A percentile compares a stretch with the other conserved stretches of the same genome.
phyloP scores from a whole-genome alignment of 495 filamentous ascomycete genomes.

The Xylaria castorea region DNA sequence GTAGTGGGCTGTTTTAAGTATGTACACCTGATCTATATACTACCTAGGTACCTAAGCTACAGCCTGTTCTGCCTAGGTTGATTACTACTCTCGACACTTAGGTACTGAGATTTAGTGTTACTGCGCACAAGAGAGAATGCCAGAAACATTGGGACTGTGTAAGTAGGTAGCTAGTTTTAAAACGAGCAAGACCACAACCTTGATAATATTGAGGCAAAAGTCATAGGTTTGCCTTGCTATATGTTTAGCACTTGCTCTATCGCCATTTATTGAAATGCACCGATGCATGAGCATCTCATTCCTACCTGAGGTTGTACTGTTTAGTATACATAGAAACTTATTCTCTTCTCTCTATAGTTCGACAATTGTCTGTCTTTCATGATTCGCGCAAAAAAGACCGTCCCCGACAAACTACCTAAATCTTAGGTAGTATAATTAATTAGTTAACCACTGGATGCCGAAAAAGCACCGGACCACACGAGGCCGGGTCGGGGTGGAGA shows the following conservation, averaged over 20 bases:
- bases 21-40: no score
- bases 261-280: background rate
- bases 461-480: background rate
- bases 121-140: background rate
- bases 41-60: no score
- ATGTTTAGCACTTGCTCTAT: background rate
- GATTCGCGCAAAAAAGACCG: background rate
- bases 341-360: background rate
- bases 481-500: constrained; percentile 19
- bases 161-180: no score
- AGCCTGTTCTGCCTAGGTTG: no score
- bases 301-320: background rate
- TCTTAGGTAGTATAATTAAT: background rate
- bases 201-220: no score
- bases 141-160: no score
- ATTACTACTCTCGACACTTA: no score
- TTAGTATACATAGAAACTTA: background rate
- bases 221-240: no score
- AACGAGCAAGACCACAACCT: no score
- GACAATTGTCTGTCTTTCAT: background rate
- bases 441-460: background rate
- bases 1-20: no score
- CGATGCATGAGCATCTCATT: background rate
- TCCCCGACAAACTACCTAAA: background rate
- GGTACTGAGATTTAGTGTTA: background rate